Percentiles rank a stretch among this genome's conserved stretches.
phyloP scores from a whole-genome alignment of 2,329 filamentous ascomycete genomes.

The Fusarium subtropicale region DNA sequence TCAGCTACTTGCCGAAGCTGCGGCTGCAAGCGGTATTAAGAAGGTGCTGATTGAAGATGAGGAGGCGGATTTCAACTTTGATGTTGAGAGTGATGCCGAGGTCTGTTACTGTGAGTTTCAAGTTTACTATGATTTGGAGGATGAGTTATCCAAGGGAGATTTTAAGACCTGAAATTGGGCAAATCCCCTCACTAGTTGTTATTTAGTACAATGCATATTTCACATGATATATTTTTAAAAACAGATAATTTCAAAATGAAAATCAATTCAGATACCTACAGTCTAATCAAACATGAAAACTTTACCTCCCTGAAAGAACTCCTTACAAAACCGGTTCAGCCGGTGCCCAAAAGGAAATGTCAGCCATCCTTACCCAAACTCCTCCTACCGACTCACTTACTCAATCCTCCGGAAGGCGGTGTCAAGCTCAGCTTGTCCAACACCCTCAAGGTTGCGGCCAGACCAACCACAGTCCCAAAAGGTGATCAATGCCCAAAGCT shows the following conservation, averaged over 20 bases:
- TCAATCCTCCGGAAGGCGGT: slow-evolving; percentile 11
- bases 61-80: slow-evolving; percentile 54
- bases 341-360: neutral
- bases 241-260: neutral
- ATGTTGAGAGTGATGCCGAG: slow-evolving; percentile 46
- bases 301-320: rapidly evolving
- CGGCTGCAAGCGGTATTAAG: slow-evolving; percentile 44
- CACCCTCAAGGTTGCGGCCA: slow-evolving; percentile 43
- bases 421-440: slow-evolving; percentile 29
- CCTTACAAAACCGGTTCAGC: neutral
- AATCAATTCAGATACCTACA: neutral
- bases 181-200: neutral
- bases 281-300: too few species aligned
- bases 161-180: slow-evolving; percentile 38
- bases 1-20: slow-evolving; percentile 48
- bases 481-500: slow-evolving; percentile 66
- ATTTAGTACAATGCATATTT: neutral
- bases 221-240: too few species aligned
- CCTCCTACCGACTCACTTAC: neutral
- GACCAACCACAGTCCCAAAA: slow-evolving; percentile 60
- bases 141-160: slow-evolving; percentile 37
- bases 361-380: neutral
- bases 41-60: slow-evolving; percentile 57
- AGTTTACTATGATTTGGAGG: slow-evolving; percentile 46
- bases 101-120: slow-evolving; percentile 47